Conservation (phyloP, 2,329 filamentous ascomycete species). For the Neoarthrinium moseri region DNA sequence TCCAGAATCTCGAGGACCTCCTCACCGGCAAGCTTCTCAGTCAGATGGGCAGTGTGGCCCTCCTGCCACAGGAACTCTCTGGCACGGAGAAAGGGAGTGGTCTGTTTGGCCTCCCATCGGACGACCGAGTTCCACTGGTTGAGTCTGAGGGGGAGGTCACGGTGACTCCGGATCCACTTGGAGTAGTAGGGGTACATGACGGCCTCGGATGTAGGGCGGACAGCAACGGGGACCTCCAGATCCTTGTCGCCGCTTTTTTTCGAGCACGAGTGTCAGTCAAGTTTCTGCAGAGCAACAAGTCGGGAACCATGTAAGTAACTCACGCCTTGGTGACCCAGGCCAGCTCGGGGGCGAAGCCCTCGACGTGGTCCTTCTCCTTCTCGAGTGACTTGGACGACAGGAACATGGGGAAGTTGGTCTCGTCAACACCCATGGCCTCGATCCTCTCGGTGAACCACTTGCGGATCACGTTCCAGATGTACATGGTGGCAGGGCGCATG, state of each 20-base stretch:
- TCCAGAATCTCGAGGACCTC: slow-evolving; percentile 94
- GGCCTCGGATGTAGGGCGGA: slow-evolving; percentile 68
- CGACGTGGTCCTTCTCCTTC: slow-evolving; percentile 92
- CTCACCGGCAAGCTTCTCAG: slow-evolving; percentile 73
- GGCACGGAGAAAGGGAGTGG: slow-evolving; percentile 81
- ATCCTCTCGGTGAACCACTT: slow-evolving; percentile 71
- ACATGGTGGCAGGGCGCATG: slow-evolving; percentile 69
- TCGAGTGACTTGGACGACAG: slow-evolving; percentile 85
- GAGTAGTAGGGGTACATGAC: slow-evolving; percentile 35
- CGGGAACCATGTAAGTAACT: slow-evolving; percentile 27
- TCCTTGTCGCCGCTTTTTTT: slow-evolving; percentile 76
- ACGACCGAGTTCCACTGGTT: slow-evolving; percentile 70
- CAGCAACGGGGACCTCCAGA: slow-evolving; percentile 75
- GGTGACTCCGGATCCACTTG: slow-evolving; percentile 95
- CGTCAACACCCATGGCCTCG: slow-evolving; percentile 87
- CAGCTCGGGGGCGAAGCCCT: slow-evolving; percentile 94
- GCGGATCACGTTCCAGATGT: slow-evolving; percentile 65
- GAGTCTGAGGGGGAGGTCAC: slow-evolving; percentile 76
- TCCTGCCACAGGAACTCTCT: slow-evolving; percentile 72
- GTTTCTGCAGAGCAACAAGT: neutral
- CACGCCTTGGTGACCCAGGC: slow-evolving; percentile 85
- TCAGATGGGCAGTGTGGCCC: slow-evolving; percentile 73
- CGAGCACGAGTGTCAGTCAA: slow-evolving; percentile 24
- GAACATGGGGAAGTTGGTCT: slow-evolving; percentile 96
- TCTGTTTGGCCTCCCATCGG: slow-evolving; percentile 96